Evolutionary conservation across 2,329 filamentous ascomycete genomes (phyloP), one percentile per base, ranked within the genome.

Genomic region (Xylaria sp.): DNA sequence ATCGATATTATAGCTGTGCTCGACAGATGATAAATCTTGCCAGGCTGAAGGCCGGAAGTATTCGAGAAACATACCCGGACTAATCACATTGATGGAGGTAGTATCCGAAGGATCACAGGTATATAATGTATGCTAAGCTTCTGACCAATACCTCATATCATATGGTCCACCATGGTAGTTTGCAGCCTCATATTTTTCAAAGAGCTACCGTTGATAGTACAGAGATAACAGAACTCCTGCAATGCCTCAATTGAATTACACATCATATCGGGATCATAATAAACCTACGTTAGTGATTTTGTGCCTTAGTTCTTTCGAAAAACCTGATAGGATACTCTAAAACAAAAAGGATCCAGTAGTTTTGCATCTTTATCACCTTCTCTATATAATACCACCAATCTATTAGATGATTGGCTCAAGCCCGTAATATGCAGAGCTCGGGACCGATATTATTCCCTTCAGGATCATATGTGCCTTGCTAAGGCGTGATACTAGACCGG

Each of bases 401-500:
- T 9, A 25, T 57, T 23, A 37, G 41, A 15, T 15, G 54, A 64
- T 41, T 58, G 41, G 39, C 41, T 28, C 48, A 8, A 54, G 28
- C 6, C n/a, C 13, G n/a, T 8, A 13, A 12, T 37, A 39, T 46
- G 20, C 28, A 54, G 12, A 44, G n/a, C 15, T 20, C 13, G 3
- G 39, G 23, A 12, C n/a, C 31, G 31, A 9, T 20, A n/a, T 28
- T 54, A 37, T 61, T 60, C 39, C n/a, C 7, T 25, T 8, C 28
- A 44, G 23, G 50, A 25, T 55, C 39, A 55, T 23, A 23, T 13
- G 3, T 57, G 20, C 31, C 41, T 51, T 18, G 41, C 57, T 37
- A 44, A 62, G 48, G 62, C 59, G 23, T 25, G 18, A 54, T 54
- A 46, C 39, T 58, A 48, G 57, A 54, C 65, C 9, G 18, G 44